phyloP scores from a whole-genome alignment of 208 protist genomes.

The Acanthamoeba healyi region DNA sequence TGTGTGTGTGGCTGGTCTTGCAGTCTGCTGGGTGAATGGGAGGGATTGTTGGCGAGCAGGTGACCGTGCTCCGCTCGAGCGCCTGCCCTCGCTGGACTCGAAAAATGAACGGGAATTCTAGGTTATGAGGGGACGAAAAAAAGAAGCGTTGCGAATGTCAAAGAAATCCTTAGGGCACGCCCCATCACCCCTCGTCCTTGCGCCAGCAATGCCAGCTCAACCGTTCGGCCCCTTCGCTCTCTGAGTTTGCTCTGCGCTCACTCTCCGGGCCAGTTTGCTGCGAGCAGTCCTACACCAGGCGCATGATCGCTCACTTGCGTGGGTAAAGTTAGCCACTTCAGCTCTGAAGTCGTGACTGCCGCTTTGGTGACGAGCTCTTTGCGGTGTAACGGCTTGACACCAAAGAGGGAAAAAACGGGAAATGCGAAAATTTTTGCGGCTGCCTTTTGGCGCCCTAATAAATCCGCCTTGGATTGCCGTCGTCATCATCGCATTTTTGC shows the following conservation, averaged over 20 bases:
- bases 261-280: no score
- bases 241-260: neutral
- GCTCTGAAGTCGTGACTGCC: no score
- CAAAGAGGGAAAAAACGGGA: no score
- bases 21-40: no score
- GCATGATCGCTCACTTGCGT: no score
- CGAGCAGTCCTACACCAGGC: no score
- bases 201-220: neutral
- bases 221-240: neutral
- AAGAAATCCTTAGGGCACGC: neutral
- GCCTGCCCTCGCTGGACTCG: neutral
- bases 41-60: neutral
- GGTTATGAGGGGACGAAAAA: neutral
- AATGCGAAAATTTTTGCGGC: no score
- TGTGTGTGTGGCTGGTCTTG: no score
- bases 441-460: no score
- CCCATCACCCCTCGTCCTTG: neutral
- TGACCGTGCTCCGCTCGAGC: neutral
- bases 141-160: constrained; percentile 1
- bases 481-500: neutral
- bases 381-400: no score
- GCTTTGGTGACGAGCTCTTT: no score
- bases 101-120: constrained; percentile 65
- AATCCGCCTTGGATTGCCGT: neutral
- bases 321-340: no score